Conservation (phyloP, 495 filamentous ascomycete genomes). For the Penicillium steckii region DNA sequence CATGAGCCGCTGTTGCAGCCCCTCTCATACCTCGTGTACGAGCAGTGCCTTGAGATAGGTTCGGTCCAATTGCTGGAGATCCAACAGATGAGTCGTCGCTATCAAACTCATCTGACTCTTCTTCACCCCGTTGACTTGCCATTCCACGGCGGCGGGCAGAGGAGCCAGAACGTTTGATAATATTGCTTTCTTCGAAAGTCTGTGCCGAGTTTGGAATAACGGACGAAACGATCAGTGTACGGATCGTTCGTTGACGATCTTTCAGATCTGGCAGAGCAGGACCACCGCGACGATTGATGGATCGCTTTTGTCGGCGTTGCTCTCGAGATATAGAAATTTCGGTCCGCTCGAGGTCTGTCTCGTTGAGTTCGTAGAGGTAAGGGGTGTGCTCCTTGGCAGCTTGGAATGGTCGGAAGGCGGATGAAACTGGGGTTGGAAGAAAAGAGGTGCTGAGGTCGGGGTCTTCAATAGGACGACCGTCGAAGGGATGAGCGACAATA, state of each 20-base stretch:
- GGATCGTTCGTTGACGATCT: conserved; percentile 86
- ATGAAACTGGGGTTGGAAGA: conserved; percentile 77
- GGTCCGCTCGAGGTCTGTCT: conserved; percentile 84
- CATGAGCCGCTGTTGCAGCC: conserved; percentile 78
- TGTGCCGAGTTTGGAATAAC: conserved; percentile 84
- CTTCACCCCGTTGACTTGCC: conserved; percentile 56
- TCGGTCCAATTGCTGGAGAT: conserved; percentile 70
- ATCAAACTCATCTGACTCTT: conserved; percentile 84
- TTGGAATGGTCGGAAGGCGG: conserved; percentile 83
- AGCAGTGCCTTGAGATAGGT: conserved; percentile 72
- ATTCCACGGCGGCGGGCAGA: conserved; percentile 49
- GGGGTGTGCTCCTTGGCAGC: conserved; percentile 91
- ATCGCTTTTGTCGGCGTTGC: conserved; percentile 90
- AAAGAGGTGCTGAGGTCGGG: conserved; percentile 82
- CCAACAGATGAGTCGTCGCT: conserved; percentile 84
- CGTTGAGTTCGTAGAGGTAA: conserved; percentile 89
- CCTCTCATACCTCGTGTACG: conserved; percentile 85
- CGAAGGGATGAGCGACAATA: conserved; percentile 89
- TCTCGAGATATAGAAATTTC: conserved; percentile 92
- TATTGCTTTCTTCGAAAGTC: conserved; percentile 77
- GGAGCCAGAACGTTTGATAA: conserved; percentile 74
- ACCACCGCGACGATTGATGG: conserved; percentile 88
- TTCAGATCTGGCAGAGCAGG: conserved; percentile 95
- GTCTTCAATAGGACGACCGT: conserved; percentile 90
- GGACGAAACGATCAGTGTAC: conserved; percentile 85